Evolutionary conservation across 2,329 filamentous ascomycete species (phyloP).

Genomic region (Monilinia fructicola): DNA sequence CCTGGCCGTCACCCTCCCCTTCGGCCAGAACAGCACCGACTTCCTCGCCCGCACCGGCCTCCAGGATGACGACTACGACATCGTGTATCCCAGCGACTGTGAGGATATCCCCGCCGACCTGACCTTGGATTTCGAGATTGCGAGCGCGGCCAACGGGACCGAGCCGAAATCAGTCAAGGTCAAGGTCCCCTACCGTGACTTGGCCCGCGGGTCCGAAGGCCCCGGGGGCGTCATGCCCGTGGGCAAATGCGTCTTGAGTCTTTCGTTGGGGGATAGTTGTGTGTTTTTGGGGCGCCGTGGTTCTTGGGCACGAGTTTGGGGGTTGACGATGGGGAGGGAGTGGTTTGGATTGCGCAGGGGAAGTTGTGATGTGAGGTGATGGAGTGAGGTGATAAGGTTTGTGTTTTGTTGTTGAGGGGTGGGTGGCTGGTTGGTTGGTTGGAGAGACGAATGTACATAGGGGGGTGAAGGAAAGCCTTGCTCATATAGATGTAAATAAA

Average conservation of each 20-base stretch:
- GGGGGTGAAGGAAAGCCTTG: not conserved
- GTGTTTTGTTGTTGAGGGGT: not conserved
- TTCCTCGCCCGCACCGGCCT: not conserved
- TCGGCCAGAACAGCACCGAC: not conserved
- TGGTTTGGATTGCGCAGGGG: constrained; percentile 18
- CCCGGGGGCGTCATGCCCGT: not conserved
- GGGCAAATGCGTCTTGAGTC: not conserved
- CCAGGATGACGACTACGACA: accelerated
- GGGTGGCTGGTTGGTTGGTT: no score
- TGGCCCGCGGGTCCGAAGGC: not conserved
- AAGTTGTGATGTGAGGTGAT: not conserved
- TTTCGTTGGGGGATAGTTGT: not conserved
- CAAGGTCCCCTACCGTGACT: constrained; percentile 3
- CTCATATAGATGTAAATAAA: no score
- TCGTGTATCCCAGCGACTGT: constrained; percentile 1
- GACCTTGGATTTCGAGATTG: not conserved
- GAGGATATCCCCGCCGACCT: constrained; percentile 4
- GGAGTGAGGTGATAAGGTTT: no score
- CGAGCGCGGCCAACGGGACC: no score
- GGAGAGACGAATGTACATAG: no score
- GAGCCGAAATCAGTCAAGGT: not conserved
- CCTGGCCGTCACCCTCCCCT: not conserved
- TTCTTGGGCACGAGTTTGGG: constrained; percentile 3
- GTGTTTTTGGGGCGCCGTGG: constrained; percentile 18
- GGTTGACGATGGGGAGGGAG: constrained; percentile 3